These are phyloP conservation scores for Hypericum perforatum DNA, from an alignment of 345 rosid genomes.

Conservation along the genomic window DNA sequence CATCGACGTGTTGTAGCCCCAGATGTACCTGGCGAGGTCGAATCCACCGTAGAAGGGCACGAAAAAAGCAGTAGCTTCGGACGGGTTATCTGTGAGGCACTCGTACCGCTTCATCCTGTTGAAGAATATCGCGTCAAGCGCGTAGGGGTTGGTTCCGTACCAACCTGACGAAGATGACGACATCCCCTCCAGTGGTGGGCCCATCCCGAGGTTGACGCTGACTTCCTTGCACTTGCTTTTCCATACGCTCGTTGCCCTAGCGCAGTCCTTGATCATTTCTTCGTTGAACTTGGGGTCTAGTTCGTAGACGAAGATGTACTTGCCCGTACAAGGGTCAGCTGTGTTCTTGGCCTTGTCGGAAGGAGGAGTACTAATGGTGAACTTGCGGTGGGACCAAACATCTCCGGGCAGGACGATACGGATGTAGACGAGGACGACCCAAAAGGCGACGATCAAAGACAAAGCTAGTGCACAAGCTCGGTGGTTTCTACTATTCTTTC, in stretches of 20 bases:
- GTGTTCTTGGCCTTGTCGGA: too few relatives aligned
- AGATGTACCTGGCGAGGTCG: not conserved
- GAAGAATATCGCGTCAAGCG: not conserved
- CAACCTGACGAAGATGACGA: not conserved
- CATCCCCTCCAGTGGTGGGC: not conserved
- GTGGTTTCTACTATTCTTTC: too few relatives aligned
- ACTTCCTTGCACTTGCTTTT: not conserved
- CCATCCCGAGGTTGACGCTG: not conserved
- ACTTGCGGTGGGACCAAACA: too few relatives aligned
- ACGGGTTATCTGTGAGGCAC: not conserved
- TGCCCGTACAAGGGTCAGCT: not conserved
- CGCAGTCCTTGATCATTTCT: not conserved
- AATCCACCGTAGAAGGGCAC: constrained; percentile 1
- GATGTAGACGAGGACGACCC: too few relatives aligned
- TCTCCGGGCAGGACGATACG: too few relatives aligned
- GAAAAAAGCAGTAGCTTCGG: not conserved
- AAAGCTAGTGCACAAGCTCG: too few relatives aligned
- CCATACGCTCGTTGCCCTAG: not conserved
- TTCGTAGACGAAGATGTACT: not conserved
- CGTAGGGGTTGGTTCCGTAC: not conserved
- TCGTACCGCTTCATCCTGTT: not conserved
- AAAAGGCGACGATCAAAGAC: too few relatives aligned
- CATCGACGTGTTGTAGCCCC: not conserved
- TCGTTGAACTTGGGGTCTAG: not conserved
- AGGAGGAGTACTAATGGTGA: too few relatives aligned